phyloP scores from a whole-genome alignment of 176 grass and related monocot species.

The Musa acuminata region DNA sequence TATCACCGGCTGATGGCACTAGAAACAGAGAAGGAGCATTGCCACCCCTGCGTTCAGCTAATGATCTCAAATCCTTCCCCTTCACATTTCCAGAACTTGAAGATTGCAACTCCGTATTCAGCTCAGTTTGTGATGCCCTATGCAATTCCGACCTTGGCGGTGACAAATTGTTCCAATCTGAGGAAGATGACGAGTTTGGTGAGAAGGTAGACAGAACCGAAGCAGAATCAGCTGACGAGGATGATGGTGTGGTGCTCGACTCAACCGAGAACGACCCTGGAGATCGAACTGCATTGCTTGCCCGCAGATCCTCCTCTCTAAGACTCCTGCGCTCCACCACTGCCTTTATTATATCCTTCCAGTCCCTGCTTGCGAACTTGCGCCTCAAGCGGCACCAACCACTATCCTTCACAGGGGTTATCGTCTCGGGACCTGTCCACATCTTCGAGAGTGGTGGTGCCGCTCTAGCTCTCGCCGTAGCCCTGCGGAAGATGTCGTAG shows the following conservation, averaged over 20 bases:
- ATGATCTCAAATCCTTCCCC: conserved; percentile 7
- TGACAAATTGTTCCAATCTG: conserved; percentile 40
- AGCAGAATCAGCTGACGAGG: conserved; percentile 21
- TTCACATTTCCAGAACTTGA: conserved; percentile 20
- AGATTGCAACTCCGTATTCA: background rate
- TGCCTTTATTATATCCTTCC: conserved; percentile 5
- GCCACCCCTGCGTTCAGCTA: conserved; percentile 37
- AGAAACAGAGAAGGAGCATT: conserved; percentile 25
- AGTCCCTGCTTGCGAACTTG: conserved; percentile 4
- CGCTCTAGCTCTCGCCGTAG: conserved; percentile 14
- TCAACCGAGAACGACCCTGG: conserved; percentile 12
- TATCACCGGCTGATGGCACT: conserved; percentile 9
- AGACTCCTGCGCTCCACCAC: conserved; percentile 4
- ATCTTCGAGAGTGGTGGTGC: background rate
- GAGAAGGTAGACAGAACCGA: conserved; percentile 20
- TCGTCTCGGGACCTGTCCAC: background rate
- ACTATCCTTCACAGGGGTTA: conserved; percentile 2
- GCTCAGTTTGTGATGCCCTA: conserved; percentile 8
- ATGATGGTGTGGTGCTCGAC: conserved; percentile 35
- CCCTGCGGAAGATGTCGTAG: conserved; percentile 42
- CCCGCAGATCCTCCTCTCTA: conserved; percentile 6
- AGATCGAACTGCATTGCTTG: background rate
- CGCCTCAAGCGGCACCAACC: conserved; percentile 15
- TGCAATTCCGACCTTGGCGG: conserved; percentile 22
- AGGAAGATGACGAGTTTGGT: conserved; percentile 23